A percentile compares a stretch with the other conserved stretches of the same genome.
Evolutionary conservation across 495 filamentous ascomycete species (phyloP).

Genomic region (Penicillium coprophilum): DNA sequence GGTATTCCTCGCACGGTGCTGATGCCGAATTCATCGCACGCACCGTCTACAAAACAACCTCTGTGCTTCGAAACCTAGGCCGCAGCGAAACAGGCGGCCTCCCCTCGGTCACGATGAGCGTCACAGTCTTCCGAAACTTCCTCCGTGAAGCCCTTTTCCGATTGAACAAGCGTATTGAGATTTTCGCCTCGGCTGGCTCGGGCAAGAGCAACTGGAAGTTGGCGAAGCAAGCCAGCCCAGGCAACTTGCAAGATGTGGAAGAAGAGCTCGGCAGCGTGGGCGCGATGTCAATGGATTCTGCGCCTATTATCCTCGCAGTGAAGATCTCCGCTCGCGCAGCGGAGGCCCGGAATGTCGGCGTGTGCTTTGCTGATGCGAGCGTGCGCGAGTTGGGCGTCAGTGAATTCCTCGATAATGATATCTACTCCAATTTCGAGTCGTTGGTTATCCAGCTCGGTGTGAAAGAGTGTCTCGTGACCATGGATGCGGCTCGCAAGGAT

Average conservation of each 20-base stretch:
- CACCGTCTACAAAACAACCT: slow-evolving; percentile 96
- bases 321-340: slow-evolving; percentile 85
- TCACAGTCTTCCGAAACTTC: slow-evolving; percentile 93
- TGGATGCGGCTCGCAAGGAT: slow-evolving; percentile 78
- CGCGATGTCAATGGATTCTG: slow-evolving; percentile 68
- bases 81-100: slow-evolving; percentile 77
- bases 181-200: slow-evolving; percentile 66
- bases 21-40: slow-evolving; percentile 93
- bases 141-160: slow-evolving; percentile 90
- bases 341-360: slow-evolving; percentile 83
- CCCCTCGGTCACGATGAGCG: slow-evolving; percentile 88
- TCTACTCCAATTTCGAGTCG: slow-evolving; percentile 97
- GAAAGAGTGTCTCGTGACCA: slow-evolving; percentile 83
- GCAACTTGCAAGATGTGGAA: slow-evolving; percentile 95
- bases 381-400: slow-evolving; percentile 94
- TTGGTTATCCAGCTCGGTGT: slow-evolving; percentile 94
- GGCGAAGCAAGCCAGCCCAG: slow-evolving; percentile 86
- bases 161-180: slow-evolving; percentile 85
- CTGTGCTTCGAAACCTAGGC: slow-evolving; percentile 87
- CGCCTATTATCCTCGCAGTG: slow-evolving; percentile 91
- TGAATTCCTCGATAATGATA: slow-evolving; percentile 97
- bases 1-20: slow-evolving; percentile 88
- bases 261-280: slow-evolving; percentile 78
- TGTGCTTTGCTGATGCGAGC: slow-evolving; percentile 97
- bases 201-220: slow-evolving; percentile 88